Percentiles rank a stretch among this genome's conserved stretches.
phyloP scores from a whole-genome alignment of 495 filamentous ascomycete genomes.

The Annulohypoxylon maeteangense region DNA sequence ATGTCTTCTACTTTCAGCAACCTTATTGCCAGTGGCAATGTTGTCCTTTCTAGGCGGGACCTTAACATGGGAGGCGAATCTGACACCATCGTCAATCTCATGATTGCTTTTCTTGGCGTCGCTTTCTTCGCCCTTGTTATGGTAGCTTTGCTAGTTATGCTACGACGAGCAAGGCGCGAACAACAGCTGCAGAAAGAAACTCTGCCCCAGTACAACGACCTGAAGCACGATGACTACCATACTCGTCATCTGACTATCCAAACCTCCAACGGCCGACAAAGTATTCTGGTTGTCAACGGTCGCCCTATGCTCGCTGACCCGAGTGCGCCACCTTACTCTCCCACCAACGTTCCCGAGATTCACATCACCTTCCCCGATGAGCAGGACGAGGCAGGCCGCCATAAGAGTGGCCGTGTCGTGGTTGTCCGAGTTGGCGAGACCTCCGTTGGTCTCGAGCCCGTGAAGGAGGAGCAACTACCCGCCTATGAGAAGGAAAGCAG shows the following conservation, averaged over 20 bases:
- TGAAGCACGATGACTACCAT: conserved; percentile 62
- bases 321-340: conserved; percentile 77
- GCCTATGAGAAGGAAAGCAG: conserved; percentile 83
- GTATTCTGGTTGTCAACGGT: conserved; percentile 74
- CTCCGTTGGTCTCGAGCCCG: conserved; percentile 86
- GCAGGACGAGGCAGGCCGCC: conserved; percentile 85
- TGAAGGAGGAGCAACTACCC: conserved; percentile 81
- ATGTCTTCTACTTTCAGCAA: conserved; percentile 61
- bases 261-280: conserved; percentile 75
- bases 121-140: conserved; percentile 74
- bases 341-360: conserved; percentile 88
- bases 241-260: conserved; percentile 61
- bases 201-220: conserved; percentile 67
- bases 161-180: conserved; percentile 67
- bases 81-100: conserved; percentile 70
- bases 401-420: conserved; percentile 87
- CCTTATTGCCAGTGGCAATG: conserved; percentile 63
- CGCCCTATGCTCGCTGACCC: conserved; percentile 79
- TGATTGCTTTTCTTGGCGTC: conserved; percentile 83
- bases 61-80: conserved; percentile 54
- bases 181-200: conserved; percentile 61
- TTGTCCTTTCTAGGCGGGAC: conserved; percentile 49
- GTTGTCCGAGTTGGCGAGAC: conserved; percentile 91
- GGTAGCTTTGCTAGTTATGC: conserved; percentile 71
- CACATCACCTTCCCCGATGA: conserved; percentile 99